phyloP scores from a whole-genome alignment of 2,329 filamentous ascomycete species.

The Rutstroemia sydowiana region DNA sequence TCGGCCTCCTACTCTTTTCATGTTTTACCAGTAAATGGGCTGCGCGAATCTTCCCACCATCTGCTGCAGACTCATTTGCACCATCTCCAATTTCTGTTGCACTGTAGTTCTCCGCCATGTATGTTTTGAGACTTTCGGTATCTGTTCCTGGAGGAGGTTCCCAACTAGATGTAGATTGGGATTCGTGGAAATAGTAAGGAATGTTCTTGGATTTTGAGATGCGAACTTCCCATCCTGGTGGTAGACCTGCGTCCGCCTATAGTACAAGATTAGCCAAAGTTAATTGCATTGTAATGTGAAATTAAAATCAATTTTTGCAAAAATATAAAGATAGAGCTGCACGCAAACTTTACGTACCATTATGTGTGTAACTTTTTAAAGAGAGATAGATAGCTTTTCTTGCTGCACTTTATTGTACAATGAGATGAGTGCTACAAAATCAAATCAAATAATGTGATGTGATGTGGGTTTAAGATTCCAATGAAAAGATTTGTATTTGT shows the following conservation, averaged over 20 bases:
- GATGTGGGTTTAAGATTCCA: not conserved
- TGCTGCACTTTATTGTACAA: no score
- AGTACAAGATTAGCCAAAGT: not conserved
- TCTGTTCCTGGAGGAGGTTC: constrained; percentile 85
- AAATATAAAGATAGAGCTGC: not conserved
- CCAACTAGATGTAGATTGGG: constrained; percentile 86
- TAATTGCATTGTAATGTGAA: not conserved
- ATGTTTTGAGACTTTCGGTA: constrained; percentile 83
- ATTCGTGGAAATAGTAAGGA: constrained; percentile 94
- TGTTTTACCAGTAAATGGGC: constrained; percentile 95
- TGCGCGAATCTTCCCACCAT: constrained; percentile 81
- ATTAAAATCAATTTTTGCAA: not conserved
- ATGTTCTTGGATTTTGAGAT: constrained; percentile 98
- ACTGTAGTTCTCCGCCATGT: constrained; percentile 87
- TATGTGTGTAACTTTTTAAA: not conserved
- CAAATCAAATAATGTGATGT: not conserved
- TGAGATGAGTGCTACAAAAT: not conserved
- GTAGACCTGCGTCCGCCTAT: constrained; percentile 71
- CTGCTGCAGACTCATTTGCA: constrained; percentile 31
- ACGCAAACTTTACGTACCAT: constrained; percentile 9
- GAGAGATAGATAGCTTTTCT: not conserved
- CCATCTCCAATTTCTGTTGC: constrained; percentile 37
- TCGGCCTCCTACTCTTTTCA: constrained; percentile 75
- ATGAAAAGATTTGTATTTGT: not conserved
- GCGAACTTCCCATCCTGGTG: constrained; percentile 86